Evolutionary conservation across 208 protist genomes (phyloP).

Genomic region (Trypanosomatidae sp.): DNA sequence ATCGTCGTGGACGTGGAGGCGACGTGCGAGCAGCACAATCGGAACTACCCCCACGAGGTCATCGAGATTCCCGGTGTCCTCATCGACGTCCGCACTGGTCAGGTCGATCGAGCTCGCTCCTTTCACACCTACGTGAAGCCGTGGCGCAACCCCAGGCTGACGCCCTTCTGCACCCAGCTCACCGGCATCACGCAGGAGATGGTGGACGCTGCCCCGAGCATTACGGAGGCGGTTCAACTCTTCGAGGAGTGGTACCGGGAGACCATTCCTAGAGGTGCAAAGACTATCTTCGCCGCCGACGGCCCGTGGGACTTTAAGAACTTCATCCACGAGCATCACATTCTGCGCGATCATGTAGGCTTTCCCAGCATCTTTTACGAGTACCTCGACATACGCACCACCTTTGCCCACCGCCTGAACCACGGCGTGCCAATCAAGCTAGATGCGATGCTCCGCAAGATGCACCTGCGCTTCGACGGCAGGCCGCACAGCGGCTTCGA

Average conservation of each 20-base stretch:
- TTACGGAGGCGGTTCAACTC: slow-evolving; percentile 65
- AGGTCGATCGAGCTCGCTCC: slow-evolving; percentile 66
- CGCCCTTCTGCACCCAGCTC: slow-evolving; percentile 92
- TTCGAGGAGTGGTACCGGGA: slow-evolving; percentile 82
- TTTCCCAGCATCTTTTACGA: slow-evolving; percentile 87
- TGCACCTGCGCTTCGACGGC: slow-evolving; percentile 80
- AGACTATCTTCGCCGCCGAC: slow-evolving; percentile 83
- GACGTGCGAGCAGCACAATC: slow-evolving; percentile 76
- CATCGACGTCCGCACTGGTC: slow-evolving; percentile 71
- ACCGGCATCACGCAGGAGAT: slow-evolving; percentile 95
- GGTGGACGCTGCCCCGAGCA: slow-evolving; percentile 74
- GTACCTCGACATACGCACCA: slow-evolving; percentile 90
- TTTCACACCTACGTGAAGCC: slow-evolving; percentile 94
- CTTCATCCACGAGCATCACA: slow-evolving; percentile 78
- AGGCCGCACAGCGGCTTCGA: slow-evolving; percentile 90
- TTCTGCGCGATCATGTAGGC: slow-evolving; percentile 73
- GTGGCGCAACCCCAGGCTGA: slow-evolving; percentile 77
- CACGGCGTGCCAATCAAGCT: slow-evolving; percentile 69
- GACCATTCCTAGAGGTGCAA: slow-evolving; percentile 69
- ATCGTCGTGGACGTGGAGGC: slow-evolving; percentile 93
- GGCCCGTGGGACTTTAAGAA: slow-evolving; percentile 89
- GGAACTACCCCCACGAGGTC: slow-evolving; percentile 91
- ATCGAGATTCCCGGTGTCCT: slow-evolving; percentile 95
- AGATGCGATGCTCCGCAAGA: slow-evolving; percentile 72
- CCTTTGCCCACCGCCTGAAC: slow-evolving; percentile 77